Evolutionary conservation across 495 filamentous ascomycete species (phyloP), one percentile per base, ranked within the genome.

Genomic region (Astrothelium subdiscretum): DNA sequence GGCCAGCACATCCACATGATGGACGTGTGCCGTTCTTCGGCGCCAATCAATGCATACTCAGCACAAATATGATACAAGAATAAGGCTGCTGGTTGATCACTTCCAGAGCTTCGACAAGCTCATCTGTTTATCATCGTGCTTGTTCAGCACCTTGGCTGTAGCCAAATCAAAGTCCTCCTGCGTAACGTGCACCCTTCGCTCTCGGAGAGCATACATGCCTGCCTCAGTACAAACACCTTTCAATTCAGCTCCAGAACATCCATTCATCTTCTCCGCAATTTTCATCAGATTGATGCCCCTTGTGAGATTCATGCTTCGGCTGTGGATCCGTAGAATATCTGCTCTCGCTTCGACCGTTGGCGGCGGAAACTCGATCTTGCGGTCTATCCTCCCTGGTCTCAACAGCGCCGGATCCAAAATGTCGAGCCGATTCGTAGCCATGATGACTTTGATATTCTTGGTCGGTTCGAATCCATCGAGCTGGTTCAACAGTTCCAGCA

Each of bases 371-470:
- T 99, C 94, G 70, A 99, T 99, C 82, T 99, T 99, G 66, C 94
- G 83, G 80, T 99, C 94, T 74, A 99, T 97, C 61, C 94, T 89
- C 27, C 94, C 94, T 15, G 95, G 95, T 40, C 94, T 86, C 64
- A 99, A 79, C 42, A 99, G 80, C 6, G 94, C 94, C 0, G 94
- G 94, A 73, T 99, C 94, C 29, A 99, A 83, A 67, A 97, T 97
- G 71, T 99, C 94, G 52, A 97, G 81, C 71, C 94, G 87, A 74
- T 99, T 99, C 15, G 94, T 99, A 24, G 94, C 94, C 94, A 97
- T 97, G 76, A 99, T 92, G 71, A 99, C 92, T 75, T 99, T 99
- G 83, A 99, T 97, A 74, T 97, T 96, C 79, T 97, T 97, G n/a
- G 94, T 97, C 0, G 92, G 94, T 76, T 97, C 95, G 75, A 99